Base-by-base conservation (phyloP, 345 rosid species). In the Reutealis trisperma region DNA sequence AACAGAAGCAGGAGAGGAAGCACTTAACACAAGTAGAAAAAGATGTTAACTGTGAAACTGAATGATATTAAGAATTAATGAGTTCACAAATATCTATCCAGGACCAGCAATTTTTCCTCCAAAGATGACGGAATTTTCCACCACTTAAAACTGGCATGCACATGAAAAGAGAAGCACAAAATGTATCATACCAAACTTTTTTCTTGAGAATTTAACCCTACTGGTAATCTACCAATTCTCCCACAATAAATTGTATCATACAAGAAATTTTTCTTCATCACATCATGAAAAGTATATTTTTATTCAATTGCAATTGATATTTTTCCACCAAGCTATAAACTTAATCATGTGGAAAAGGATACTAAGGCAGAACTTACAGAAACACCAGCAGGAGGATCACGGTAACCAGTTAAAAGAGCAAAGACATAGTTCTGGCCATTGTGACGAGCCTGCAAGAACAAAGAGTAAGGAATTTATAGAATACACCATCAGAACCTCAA, bases 311-410 rank as follows among this genome's bases (percentile, higher is more conserved):
- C 1, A 21, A 8, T 41, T 13, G n/a, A 11, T 70, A 70, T n/a
- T 51, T 68, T n/a, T 25, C 42, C 25, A 15, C 41, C 6, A 18
- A 63, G 61, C 62, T 67, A 63, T 5, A n/a, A 19, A 74, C 27
- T 25, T 27, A 27, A 52, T 58, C 32, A 55, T 30, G 12, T 44
- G 8, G 44, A 0, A 19, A 41, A 37, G 77, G n/a, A 71, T 37
- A n/a, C 63, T 34, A 45, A 25, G 25, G 66, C 47, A 75, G 71
- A 78, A 79, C 44, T 79, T 88, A 94, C 99, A 76, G 85, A 74
- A 77, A 96, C 86, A 61, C 99, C 99, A 83, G 99, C 98, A 79
- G 99, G 99, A 83, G 99, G 99, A 75, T 96, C 99, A 79, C 79
- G 98, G 75, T 96, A 96, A 79, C 99, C 99, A 44, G 98, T 96